phyloP scores from a whole-genome alignment of 306 rosid genomes.

The Luffa acutangula region DNA sequence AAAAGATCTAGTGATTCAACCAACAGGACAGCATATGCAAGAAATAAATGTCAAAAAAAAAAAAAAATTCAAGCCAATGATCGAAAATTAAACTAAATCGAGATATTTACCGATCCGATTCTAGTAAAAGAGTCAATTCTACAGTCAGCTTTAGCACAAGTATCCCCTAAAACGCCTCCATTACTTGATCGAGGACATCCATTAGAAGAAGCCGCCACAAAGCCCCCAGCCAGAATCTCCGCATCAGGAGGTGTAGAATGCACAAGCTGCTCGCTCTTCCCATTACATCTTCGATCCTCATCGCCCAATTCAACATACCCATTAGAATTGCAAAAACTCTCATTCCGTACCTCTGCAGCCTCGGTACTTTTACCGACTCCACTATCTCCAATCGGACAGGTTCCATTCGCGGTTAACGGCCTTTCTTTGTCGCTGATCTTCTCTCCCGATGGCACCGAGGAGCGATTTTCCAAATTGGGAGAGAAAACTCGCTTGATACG shows the following conservation, averaged over 20 bases:
- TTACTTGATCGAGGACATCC: conserved; percentile 5
- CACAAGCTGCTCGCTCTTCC: background rate
- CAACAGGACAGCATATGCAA: background rate
- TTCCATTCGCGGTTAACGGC: background rate
- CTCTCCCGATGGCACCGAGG: conserved; percentile 5
- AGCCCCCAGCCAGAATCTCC: conserved; percentile 1
- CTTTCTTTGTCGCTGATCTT: background rate
- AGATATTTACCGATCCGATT: conserved; percentile 30
- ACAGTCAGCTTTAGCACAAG: background rate
- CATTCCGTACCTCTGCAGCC: background rate
- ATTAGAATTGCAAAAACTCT: background rate
- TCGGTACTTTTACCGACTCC: background rate
- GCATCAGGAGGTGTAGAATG: conserved; percentile 31
- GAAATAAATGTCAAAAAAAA: background rate
- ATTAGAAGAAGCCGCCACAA: background rate
- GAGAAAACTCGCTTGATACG: conserved; percentile 60
- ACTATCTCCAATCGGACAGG: background rate
- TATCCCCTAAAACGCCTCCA: conserved; percentile 4
- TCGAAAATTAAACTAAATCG: background rate
- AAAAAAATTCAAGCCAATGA: background rate
- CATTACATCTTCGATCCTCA: background rate
- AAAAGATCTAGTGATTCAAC: background rate
- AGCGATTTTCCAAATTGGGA: conserved; percentile 11
- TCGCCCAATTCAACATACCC: background rate
- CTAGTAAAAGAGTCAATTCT: conserved; percentile 7